Evolutionary conservation across 2,329 filamentous ascomycete genomes (phyloP).

Genomic region (Alternaria sp.): DNA sequence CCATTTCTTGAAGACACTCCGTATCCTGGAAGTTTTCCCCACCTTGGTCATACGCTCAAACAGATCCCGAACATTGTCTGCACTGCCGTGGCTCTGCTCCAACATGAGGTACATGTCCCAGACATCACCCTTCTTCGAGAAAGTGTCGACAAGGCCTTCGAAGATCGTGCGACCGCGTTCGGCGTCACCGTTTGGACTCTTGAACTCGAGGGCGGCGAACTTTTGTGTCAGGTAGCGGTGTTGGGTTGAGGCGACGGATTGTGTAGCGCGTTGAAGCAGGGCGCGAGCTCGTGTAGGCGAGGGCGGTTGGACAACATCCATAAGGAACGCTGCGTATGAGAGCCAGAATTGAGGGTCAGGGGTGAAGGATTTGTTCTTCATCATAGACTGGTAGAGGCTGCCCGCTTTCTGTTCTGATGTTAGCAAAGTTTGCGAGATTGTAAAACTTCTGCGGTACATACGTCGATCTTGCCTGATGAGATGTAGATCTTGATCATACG

Average conservation of each 20-base stretch:
- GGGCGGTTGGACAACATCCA: slow-evolving; percentile 73
- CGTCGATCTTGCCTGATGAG: slow-evolving; percentile 82
- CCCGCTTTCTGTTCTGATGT: slow-evolving; percentile 75
- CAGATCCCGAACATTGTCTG: slow-evolving; percentile 72
- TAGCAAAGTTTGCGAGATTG: slow-evolving; percentile 24
- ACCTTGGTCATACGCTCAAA: slow-evolving; percentile 77
- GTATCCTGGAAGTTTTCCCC: slow-evolving; percentile 82
- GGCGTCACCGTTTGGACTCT: slow-evolving; percentile 78
- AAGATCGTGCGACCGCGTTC: slow-evolving; percentile 96
- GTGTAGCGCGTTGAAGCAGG: slow-evolving; percentile 82
- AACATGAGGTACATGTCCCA: slow-evolving; percentile 93
- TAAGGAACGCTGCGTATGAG: slow-evolving; percentile 94
- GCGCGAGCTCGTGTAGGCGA: slow-evolving; percentile 78
- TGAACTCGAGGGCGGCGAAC: slow-evolving; percentile 92
- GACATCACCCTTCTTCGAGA: slow-evolving; percentile 87
- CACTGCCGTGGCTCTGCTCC: slow-evolving; percentile 68
- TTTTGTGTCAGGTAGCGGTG: slow-evolving; percentile 81
- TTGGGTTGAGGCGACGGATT: slow-evolving; percentile 75
- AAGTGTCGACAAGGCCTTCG: slow-evolving; percentile 82
- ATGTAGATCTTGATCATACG: slow-evolving; percentile 94
- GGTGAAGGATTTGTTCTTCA: slow-evolving; percentile 84
- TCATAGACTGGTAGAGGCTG: slow-evolving; percentile 81
- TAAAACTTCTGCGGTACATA: slow-evolving; percentile 58
- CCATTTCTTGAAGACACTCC: slow-evolving; percentile 92
- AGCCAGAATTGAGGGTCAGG: slow-evolving; percentile 83